Conservation (phyloP, 306 rosid species). For the Glycine latifolia region DNA sequence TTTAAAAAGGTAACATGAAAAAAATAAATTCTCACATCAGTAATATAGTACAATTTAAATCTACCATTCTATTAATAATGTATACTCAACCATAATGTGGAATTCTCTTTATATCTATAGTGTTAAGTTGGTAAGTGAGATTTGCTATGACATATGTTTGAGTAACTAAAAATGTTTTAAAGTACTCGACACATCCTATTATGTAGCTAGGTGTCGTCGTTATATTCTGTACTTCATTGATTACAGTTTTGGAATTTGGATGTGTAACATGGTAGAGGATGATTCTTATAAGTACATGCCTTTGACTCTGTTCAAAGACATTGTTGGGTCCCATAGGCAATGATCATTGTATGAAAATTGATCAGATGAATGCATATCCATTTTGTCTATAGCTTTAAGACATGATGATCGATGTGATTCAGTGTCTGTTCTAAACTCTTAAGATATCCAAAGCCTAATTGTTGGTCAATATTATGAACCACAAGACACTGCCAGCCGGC, state of each 20-base stretch:
- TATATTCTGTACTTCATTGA: slow-evolving; percentile 36
- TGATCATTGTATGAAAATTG: slow-evolving; percentile 43
- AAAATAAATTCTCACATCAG: neutral
- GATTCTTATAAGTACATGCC: slow-evolving; percentile 25
- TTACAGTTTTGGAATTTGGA: slow-evolving; percentile 30
- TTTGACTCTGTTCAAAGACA: slow-evolving; percentile 40
- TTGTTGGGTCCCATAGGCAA: slow-evolving; percentile 31
- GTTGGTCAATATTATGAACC: slow-evolving; percentile 47
- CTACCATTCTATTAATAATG: neutral
- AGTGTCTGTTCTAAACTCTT: slow-evolving; percentile 22
- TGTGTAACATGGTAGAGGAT: slow-evolving; percentile 37
- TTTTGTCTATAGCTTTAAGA: slow-evolving; percentile 38
- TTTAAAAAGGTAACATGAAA: neutral
- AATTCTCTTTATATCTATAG: neutral
- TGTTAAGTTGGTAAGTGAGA: slow-evolving; percentile 8
- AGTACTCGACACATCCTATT: slow-evolving; percentile 32
- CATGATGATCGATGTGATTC: slow-evolving; percentile 45
- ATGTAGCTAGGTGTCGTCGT: slow-evolving; percentile 15
- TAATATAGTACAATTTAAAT: too few species aligned
- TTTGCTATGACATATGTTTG: neutral
- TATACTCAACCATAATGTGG: neutral
- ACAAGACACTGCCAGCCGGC: slow-evolving; percentile 46
- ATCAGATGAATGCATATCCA: slow-evolving; percentile 49
- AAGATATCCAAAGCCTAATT: slow-evolving; percentile 31
- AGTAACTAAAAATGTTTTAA: neutral